Conservation (phyloP, 2,329 filamentous ascomycete species). For the Paraphaeosphaeria minitans region DNA sequence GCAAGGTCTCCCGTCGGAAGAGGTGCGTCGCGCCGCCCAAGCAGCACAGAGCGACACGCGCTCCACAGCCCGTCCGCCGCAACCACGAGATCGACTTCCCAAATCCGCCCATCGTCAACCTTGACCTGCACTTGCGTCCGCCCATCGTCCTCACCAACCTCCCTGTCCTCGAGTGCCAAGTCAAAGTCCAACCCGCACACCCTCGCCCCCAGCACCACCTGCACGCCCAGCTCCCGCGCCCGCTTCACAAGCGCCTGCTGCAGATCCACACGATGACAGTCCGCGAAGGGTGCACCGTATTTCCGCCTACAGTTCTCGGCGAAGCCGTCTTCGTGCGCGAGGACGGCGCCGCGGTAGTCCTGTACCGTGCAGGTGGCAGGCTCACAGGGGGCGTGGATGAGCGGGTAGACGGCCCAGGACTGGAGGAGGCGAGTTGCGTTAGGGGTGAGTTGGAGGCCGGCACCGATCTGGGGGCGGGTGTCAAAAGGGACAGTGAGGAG, state of each 20-base stretch:
- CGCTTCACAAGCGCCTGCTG: conserved; percentile 59
- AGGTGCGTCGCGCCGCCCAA: conserved; percentile 55
- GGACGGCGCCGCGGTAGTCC: conserved; percentile 56
- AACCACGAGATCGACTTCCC: conserved; percentile 62
- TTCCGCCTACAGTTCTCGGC: conserved; percentile 58
- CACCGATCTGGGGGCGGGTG: conserved; percentile 32
- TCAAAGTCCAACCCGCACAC: conserved; percentile 58
- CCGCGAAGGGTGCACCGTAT: conserved; percentile 63
- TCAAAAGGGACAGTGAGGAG: background rate
- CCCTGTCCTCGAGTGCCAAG: conserved; percentile 5
- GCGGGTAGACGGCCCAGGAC: conserved; percentile 56
- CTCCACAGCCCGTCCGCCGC: conserved; percentile 71
- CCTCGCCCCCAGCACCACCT: conserved; percentile 55
- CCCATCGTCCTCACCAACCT: background rate
- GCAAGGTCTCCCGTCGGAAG: conserved; percentile 68
- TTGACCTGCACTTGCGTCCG: conserved; percentile 45
- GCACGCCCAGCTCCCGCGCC: conserved; percentile 60
- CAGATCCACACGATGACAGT: conserved; percentile 67
- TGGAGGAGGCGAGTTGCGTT: conserved; percentile 56
- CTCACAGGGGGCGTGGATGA: conserved; percentile 47
- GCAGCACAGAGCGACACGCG: conserved; percentile 56
- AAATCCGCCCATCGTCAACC: conserved; percentile 48
- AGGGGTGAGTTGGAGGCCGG: conserved; percentile 44
- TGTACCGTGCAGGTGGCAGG: conserved; percentile 59
- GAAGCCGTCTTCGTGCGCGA: conserved; percentile 60